Evolutionary conservation across 768 basidiomycete genomes (phyloP), one percentile per base, ranked within the genome.

Genomic region (Podaxis carcinomalis): DNA sequence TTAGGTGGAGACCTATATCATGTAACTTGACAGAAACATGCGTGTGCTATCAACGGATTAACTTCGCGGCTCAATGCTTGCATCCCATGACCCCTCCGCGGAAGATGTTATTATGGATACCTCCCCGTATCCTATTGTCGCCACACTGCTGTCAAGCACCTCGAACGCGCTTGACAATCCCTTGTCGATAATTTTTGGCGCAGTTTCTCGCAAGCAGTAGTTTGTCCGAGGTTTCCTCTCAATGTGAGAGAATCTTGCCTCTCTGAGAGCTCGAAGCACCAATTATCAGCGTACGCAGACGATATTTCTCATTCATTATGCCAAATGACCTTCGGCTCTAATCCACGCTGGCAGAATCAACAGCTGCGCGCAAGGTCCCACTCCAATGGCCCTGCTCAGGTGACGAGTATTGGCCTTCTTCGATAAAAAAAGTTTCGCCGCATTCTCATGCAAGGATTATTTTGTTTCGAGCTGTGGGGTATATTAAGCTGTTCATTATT

Each of bases 1-100:
- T 65, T 59, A 64, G 71, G 66, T 68, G 66, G 70, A 53, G 69
- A 72, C 69, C 74, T 74, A 79, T 75, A 79, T 71, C 19, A 61
- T 52, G 42, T 25, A 7, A 23, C 5, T 27, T 49, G 25, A 49
- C 16, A 19, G 19, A 44, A 57, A 46, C 55, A 56, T 65, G 54
- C 62, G 52, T 59, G 47, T 46, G 4, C 2, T 51, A 23, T 53
- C 28, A 32, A 54, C 25, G 4, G 10, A 39, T 25, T 23, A 1
- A 37, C 25, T 37, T 23, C 52, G 4, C 52, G 25, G 25, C 36
- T 19, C 14, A 44, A 13, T 23, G 4, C n/a, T 39, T 28, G 36
- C 13, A 19, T 13, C 52, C 37, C 52, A 54, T 54, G 36, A 54
- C 35, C 35, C 9, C 5, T 21, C 2, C 16, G 21, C n/a, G 1